A percentile compares a stretch with the other conserved stretches of the same genome.
These are phyloP conservation scores for Coriolopsis trogii DNA, from an alignment of 1,284 basidiomycete genomes.

Conservation along the genomic window DNA sequence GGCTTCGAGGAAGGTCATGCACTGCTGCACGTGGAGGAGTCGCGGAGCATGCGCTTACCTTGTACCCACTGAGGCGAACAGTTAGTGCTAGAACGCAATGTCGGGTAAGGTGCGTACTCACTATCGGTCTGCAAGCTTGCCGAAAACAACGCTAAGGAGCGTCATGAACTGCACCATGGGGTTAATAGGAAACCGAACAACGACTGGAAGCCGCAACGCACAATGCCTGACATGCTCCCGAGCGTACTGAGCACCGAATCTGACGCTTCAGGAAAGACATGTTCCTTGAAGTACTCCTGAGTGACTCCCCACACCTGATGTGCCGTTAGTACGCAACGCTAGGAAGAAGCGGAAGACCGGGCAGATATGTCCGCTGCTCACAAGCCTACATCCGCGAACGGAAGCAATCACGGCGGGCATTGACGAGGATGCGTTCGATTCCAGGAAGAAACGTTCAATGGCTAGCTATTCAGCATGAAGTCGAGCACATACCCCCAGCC, in stretches of 20 bases:
- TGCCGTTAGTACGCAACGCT: slow-evolving; percentile 18
- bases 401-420: slow-evolving; percentile 8
- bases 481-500: slow-evolving; percentile 26
- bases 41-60: slow-evolving; percentile 6
- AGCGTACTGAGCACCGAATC: slow-evolving; percentile 24
- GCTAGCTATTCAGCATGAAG: not conserved
- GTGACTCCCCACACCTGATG: slow-evolving; percentile 27
- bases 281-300: slow-evolving; percentile 24
- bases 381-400: slow-evolving; percentile 22
- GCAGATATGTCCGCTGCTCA: slow-evolving; percentile 28
- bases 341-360: slow-evolving; percentile 5
- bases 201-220: slow-evolving; percentile 3
- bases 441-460: slow-evolving; percentile 8
- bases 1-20: slow-evolving; percentile 13
- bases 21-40: not conserved
- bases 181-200: not conserved
- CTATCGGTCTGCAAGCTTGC: slow-evolving; percentile 27
- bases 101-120: slow-evolving; percentile 9
- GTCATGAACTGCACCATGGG: slow-evolving; percentile 21
- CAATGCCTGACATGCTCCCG: slow-evolving; percentile 24
- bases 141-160: slow-evolving; percentile 22
- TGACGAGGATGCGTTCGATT: slow-evolving; percentile 7
- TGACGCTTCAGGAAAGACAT: slow-evolving; percentile 24
- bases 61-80: slow-evolving; percentile 16
- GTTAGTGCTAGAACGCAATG: not conserved